These are phyloP conservation scores for Phlegmacium glaucopus DNA, from an alignment of 768 basidiomycete genomes.

Conservation along the genomic window DNA sequence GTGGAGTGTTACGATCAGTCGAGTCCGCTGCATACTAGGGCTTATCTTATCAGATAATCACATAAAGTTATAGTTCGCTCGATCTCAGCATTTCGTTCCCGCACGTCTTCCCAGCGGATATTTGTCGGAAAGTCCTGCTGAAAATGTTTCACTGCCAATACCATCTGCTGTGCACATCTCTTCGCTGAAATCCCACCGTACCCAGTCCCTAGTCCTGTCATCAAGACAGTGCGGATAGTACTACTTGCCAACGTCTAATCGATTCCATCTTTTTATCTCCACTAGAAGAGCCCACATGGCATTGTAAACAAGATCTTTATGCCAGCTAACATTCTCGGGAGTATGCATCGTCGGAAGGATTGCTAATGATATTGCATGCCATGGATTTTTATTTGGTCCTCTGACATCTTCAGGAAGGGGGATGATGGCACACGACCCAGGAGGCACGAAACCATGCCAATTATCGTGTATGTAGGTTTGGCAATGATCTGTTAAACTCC, in stretches of 20 bases:
- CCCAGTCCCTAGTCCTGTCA: slow-evolving; percentile 14
- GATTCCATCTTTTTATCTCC: slow-evolving; percentile 3
- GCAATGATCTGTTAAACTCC: slow-evolving; percentile 5
- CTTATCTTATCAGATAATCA: no score
- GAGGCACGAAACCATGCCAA: slow-evolving; percentile 3
- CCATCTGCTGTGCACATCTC: slow-evolving; percentile 12
- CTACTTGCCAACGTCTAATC: background rate
- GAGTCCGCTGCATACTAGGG: no score
- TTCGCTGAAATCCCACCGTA: slow-evolving; percentile 3
- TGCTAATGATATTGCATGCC: background rate
- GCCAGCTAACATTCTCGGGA: slow-evolving; percentile 10
- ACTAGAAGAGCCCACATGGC: slow-evolving; percentile 12
- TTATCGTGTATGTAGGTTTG: background rate
- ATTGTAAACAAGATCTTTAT: slow-evolving; percentile 11
- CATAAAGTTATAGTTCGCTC: background rate
- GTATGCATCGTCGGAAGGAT: slow-evolving; percentile 6
- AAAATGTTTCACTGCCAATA: slow-evolving; percentile 10
- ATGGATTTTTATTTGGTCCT: background rate
- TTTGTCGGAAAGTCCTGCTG: background rate
- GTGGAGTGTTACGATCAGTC: no score
- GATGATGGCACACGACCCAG: slow-evolving; percentile 1
- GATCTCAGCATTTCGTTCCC: slow-evolving; percentile 5
- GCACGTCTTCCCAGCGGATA: slow-evolving; percentile 2
- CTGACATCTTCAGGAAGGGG: background rate
- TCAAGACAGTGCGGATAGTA: slow-evolving; percentile 6